Evolutionary conservation across 192 early-diverging fungal genomes (phyloP), one percentile per base, ranked within the genome.

Genomic region (Backusella australiensis): DNA sequence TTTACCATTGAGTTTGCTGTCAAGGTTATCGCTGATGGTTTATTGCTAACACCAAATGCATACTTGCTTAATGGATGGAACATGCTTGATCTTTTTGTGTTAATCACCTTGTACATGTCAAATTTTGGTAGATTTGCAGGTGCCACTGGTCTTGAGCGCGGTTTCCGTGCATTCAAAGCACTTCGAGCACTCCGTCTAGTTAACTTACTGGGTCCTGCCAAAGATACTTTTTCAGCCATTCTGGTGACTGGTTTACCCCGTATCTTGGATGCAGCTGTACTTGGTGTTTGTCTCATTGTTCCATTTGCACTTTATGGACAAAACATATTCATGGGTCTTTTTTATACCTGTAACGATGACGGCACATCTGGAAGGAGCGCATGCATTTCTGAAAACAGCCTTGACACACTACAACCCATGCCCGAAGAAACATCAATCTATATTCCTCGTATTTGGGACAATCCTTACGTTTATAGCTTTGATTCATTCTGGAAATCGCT

Each of bases 41-140:
- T 90, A 17, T 56, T 88, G 5, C 77, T 89, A n/a, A 88, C 89
- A 7, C 89, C 89, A 0, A 87, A 90, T 69, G 89, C 89, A 11
- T 88, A 88, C 68, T 41, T 90, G 59, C 70, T 82, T 26, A 83
- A 84, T 39, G 80, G 84, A 1, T 90, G 89, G 89, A 90, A 90
- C 66, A 38, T 82, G n/a, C 77, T 89, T 41, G 89, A 90, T 80
- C 82, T 90, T 21, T 87, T 90, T 75, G 89, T 90, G 4, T 78
- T 88, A 1, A 67, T 86, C 3, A 86, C 89, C 1, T 68, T 90
- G 11, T 89, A 86, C 66, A 80, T 87, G 35, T 85, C 85, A 5
- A 77, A 83, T 26, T 70, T 87, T 34, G 80, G 82, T 67, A 78
- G 67, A 6, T 67, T 86, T 38, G 76, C 76, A 4, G 52, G 76